Conservation (phyloP, 129 eudicot genomes). For the Flaveria bidentis region DNA sequence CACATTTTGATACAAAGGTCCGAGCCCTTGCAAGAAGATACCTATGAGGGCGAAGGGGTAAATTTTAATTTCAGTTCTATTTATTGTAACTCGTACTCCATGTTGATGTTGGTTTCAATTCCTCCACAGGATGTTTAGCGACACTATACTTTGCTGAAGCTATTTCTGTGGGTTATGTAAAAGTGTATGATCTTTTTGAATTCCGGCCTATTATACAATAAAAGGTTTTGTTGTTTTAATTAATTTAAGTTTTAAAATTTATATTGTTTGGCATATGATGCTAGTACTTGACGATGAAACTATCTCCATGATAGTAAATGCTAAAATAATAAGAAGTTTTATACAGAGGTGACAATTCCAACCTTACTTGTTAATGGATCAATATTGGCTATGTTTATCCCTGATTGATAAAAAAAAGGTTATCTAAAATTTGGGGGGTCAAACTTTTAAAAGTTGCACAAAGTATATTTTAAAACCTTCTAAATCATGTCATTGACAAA, state of each 20-base stretch:
- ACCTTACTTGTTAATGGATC: background rate
- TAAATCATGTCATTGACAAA: background rate
- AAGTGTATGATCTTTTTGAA: slow-evolving; percentile 1
- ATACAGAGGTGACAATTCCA: background rate
- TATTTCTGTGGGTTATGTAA: background rate
- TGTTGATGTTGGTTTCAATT: background rate
- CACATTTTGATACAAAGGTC: slow-evolving; percentile 96
- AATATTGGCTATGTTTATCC: background rate
- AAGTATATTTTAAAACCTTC: background rate
- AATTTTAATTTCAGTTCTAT: background rate
- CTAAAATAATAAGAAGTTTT: background rate
- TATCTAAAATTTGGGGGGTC: background rate
- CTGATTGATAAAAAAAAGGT: background rate
- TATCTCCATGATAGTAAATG: background rate
- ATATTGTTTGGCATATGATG: slow-evolving; percentile 8
- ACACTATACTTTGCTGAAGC: background rate
- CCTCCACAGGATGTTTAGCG: slow-evolving; percentile 1
- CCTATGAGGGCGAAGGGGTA: slow-evolving; percentile 46
- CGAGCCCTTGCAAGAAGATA: slow-evolving; percentile 95
- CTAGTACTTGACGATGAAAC: slow-evolving; percentile 10
- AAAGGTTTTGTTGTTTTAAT: background rate
- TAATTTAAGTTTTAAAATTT: background rate
- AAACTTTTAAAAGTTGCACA: background rate
- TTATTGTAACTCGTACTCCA: background rate
- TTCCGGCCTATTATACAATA: slow-evolving; percentile 8